Evolutionary conservation across 2,329 filamentous ascomycete genomes (phyloP), one percentile per base, ranked within the genome.

Genomic region (Aspergillus felis): DNA sequence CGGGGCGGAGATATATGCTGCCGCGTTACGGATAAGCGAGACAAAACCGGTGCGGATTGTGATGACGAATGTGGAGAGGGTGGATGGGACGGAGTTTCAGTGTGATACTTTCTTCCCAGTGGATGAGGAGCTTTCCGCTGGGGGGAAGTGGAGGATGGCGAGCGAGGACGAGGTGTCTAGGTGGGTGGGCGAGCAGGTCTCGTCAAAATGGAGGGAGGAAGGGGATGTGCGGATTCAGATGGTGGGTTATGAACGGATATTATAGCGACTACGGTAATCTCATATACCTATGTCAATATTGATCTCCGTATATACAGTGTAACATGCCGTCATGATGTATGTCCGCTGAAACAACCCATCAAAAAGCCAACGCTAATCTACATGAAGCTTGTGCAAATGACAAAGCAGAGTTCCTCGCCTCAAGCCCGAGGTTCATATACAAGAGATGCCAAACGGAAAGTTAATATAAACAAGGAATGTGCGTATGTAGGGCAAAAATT

Each of bases 1-100:
- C 25, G 94, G 94, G 4, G 89, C 86, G 56, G 88, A 92, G 76
- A 87, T 97, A 63, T 99, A 97, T 75, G 79, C 78, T 42, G 83
- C 87, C 24, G 87, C 91, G 14, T 78, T 97, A 68, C 53, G 63
- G 10, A 55, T 71, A 47, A 57, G 22, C 47, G 52, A 25, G 50
- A 47, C 8, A 49, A 55, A 58, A 47, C 61, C 62, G 24, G 56
- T 77, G 41, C 60, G 75, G 55, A 70, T 77, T 61, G 67, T 77
- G 24, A 72, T 77, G 74, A 77, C 75, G 38, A 69, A 75, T 64
- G 68, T 77, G 49, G 66, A 70, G 50, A 68, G 66, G 61, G 64
- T 61, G n/a, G 61, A 57, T 14, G 64, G 50, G 14, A 60, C 60
- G 47, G 69, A 62, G 54, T 79, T 76, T 64, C 76, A 80, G 44